phyloP scores from a whole-genome alignment of 1,284 basidiomycete genomes.

The Ustilago cynodontis region DNA sequence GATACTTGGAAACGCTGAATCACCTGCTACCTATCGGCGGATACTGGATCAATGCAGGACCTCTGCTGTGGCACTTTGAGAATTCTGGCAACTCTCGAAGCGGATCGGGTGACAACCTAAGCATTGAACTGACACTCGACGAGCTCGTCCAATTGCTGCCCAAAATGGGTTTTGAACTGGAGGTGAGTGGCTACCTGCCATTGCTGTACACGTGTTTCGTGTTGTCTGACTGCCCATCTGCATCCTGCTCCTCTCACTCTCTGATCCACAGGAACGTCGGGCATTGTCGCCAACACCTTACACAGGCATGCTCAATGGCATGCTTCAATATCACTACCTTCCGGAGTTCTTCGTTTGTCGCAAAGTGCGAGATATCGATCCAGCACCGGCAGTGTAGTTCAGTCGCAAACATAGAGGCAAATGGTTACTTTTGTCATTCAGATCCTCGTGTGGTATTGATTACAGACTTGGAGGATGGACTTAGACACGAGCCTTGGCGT shows the following conservation, averaged over 20 bases:
- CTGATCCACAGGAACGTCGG: conserved; percentile 77
- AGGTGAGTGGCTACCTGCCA: conserved; percentile 73
- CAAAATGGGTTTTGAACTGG: conserved; percentile 84
- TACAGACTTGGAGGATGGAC: conserved; percentile 10
- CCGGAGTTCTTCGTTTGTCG: conserved; percentile 71
- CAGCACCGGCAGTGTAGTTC: conserved; percentile 52
- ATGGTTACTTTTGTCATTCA: conserved; percentile 16
- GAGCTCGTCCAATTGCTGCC: conserved; percentile 84
- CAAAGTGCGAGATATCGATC: conserved; percentile 57
- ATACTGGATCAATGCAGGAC: conserved; percentile 75
- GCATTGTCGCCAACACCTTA: conserved; percentile 83
- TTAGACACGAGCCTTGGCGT: conserved; percentile 54
- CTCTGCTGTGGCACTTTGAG: conserved; percentile 95
- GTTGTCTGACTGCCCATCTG: neutral
- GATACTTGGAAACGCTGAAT: conserved; percentile 68
- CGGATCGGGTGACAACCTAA: conserved; percentile 38
- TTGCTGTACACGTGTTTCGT: neutral
- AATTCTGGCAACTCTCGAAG: conserved; percentile 75
- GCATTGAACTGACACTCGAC: conserved; percentile 86
- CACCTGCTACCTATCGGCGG: conserved; percentile 63
- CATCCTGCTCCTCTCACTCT: neutral
- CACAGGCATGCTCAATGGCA: conserved; percentile 82
- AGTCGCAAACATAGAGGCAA: neutral
- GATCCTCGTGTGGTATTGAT: conserved; percentile 11
- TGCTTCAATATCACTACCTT: conserved; percentile 91